phyloP scores from a whole-genome alignment of 345 rosid genomes.

The Kandelia obovata region DNA sequence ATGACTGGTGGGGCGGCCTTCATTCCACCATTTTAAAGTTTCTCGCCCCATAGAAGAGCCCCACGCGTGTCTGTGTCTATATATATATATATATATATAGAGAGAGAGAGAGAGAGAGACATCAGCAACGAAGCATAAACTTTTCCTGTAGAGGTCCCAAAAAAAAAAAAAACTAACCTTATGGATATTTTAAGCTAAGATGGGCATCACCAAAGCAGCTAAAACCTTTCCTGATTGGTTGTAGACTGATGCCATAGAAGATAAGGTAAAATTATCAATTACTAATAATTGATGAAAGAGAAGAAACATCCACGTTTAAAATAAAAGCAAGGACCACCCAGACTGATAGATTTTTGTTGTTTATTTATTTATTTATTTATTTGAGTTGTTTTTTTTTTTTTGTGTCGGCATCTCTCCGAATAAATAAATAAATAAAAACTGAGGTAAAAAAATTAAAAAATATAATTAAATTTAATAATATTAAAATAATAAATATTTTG shows the following conservation, averaged over 20 bases:
- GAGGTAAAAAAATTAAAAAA: too few relatives aligned
- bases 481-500: too few relatives aligned
- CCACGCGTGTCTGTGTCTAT: too few relatives aligned
- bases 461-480: too few relatives aligned
- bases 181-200: slow-evolving; percentile 22
- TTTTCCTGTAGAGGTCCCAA: neutral
- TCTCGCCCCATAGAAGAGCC: neutral
- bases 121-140: slow-evolving; percentile 12
- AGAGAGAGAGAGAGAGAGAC: neutral
- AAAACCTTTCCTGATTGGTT: slow-evolving; percentile 23
- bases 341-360: too few relatives aligned
- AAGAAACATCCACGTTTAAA: neutral
- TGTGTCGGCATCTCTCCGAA: too few relatives aligned
- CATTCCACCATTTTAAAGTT: neutral
- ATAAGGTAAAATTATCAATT: slow-evolving; percentile 22
- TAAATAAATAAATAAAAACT: too few relatives aligned
- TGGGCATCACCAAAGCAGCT: slow-evolving; percentile 23
- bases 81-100: too few relatives aligned
- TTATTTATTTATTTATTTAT: too few relatives aligned
- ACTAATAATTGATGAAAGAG: slow-evolving; percentile 14
- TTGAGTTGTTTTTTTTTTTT: too few relatives aligned
- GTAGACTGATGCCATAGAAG: slow-evolving; percentile 11
- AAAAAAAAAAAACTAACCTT: slow-evolving; percentile 10
- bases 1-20: too few relatives aligned
- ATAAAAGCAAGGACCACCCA: neutral